Conservation (phyloP, 108 stramenopile genomes). For the Aurantiochytrium sp. region DNA sequence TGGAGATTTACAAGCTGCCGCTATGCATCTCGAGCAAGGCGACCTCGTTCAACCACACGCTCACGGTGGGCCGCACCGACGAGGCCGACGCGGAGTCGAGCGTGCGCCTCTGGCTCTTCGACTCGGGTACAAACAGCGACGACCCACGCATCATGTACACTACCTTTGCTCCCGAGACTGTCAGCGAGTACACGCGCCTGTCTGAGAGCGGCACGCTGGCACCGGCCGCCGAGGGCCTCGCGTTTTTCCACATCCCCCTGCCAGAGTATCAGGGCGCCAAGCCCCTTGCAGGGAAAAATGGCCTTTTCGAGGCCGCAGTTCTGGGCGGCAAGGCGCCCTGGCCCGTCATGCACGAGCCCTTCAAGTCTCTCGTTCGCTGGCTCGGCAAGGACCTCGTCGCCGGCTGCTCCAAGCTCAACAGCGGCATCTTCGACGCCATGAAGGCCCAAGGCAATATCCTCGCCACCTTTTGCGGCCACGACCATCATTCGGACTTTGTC, state of each 20-base stretch:
- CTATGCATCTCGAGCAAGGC: neutral
- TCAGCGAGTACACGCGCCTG: neutral
- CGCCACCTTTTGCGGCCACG: slow-evolving; percentile 15
- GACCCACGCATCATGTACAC: neutral
- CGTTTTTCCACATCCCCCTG: neutral
- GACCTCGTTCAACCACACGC: neutral
- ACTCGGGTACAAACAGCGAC: neutral
- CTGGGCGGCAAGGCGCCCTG: neutral
- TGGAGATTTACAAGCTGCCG: neutral
- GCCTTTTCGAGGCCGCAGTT: neutral
- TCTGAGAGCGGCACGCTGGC: neutral
- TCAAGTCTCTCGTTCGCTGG: neutral
- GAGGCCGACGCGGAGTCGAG: neutral
- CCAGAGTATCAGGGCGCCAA: neutral
- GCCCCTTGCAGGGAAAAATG: slow-evolving; percentile 1
- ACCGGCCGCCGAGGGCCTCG: neutral
- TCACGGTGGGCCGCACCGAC: neutral
- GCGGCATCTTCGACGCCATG: slow-evolving; percentile 4
- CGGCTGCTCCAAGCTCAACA: slow-evolving; percentile 14
- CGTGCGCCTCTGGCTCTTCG: slow-evolving; percentile 2
- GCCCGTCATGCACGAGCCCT: neutral
- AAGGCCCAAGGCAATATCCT: slow-evolving; percentile 1
- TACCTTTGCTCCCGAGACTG: neutral
- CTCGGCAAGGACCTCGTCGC: neutral
- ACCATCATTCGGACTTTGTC: slow-evolving; percentile 14